Evolutionary conservation across 2,329 filamentous ascomycete genomes (phyloP).

Genomic region (Diaporthe australafricana): DNA sequence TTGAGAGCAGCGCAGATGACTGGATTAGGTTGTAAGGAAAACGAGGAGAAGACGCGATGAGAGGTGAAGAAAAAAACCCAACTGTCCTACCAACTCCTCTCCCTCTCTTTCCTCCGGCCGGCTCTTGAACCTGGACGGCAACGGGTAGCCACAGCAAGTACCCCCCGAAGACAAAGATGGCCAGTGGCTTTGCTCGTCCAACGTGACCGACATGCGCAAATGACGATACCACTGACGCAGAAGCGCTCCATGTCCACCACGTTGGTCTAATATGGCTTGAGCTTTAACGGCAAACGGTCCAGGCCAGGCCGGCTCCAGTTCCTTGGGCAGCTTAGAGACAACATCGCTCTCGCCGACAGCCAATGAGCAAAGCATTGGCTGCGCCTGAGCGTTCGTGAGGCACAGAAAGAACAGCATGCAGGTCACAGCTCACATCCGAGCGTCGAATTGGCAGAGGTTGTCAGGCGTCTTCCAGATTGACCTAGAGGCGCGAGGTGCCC

Average conservation of each 20-base stretch:
- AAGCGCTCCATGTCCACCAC: not conserved
- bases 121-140: slow-evolving; percentile 27
- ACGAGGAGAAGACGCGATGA: slow-evolving; percentile 13
- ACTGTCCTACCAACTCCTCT: slow-evolving; percentile 32
- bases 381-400: slow-evolving; percentile 25
- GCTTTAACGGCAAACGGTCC: slow-evolving; percentile 15
- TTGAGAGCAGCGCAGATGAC: not conserved
- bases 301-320: slow-evolving; percentile 8
- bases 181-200: slow-evolving; percentile 27
- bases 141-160: slow-evolving; percentile 30
- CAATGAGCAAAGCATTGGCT: slow-evolving; percentile 30
- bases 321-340: slow-evolving; percentile 1
- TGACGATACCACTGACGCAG: slow-evolving; percentile 25
- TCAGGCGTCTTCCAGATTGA: slow-evolving; percentile 11
- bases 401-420: slow-evolving; percentile 2
- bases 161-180: slow-evolving; percentile 11
- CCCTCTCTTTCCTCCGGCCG: slow-evolving; percentile 13
- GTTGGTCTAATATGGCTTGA: slow-evolving; percentile 21
- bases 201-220: slow-evolving; percentile 17
- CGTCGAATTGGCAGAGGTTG: slow-evolving; percentile 3
- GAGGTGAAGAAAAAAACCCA: not conserved
- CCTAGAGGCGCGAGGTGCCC: slow-evolving; percentile 3
- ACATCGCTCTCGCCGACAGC: slow-evolving; percentile 8
- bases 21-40: not conserved
- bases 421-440: slow-evolving; percentile 27